Evolutionary conservation across 768 basidiomycete genomes (phyloP).

Genomic region (Scleroderma citrinum): DNA sequence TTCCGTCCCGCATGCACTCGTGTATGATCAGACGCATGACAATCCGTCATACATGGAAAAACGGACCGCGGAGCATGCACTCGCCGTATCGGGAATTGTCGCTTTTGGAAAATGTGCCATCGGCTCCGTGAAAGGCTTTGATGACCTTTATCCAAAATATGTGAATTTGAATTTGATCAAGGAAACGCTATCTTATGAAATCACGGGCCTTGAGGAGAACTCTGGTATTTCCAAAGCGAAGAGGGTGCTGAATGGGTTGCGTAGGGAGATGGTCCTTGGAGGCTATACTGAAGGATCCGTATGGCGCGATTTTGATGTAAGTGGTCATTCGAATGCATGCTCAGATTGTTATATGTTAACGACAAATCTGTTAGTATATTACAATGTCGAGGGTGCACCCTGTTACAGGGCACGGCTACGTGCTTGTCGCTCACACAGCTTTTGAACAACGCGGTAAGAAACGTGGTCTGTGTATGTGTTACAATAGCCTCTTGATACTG

Average conservation of each 20-base stretch:
- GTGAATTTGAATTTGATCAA: constrained; percentile 82
- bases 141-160: constrained; percentile 95
- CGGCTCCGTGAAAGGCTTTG: constrained; percentile 95
- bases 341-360: constrained; percentile 1
- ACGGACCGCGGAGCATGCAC: constrained; percentile 88
- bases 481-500: not conserved
- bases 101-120: constrained; percentile 85
- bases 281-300: constrained; percentile 92
- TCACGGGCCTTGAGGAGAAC: constrained; percentile 48
- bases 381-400: constrained; percentile 90
- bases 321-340: constrained; percentile 24
- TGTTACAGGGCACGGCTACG: constrained; percentile 81
- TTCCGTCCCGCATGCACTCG: constrained; percentile 83
- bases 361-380: constrained; percentile 65
- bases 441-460: constrained; percentile 80
- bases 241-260: constrained; percentile 78
- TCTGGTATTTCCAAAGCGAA: constrained; percentile 57
- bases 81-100: constrained; percentile 91
- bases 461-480: constrained; percentile 67
- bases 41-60: constrained; percentile 91
- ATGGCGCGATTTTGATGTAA: constrained; percentile 91
- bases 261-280: constrained; percentile 86
- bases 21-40: constrained; percentile 97
- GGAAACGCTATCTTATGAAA: constrained; percentile 76
- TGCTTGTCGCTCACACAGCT: constrained; percentile 89